A percentile compares a stretch with the other conserved stretches of the same genome.
phyloP scores from a whole-genome alignment of 345 rosid species.

The Hibiscus mutabilis region DNA sequence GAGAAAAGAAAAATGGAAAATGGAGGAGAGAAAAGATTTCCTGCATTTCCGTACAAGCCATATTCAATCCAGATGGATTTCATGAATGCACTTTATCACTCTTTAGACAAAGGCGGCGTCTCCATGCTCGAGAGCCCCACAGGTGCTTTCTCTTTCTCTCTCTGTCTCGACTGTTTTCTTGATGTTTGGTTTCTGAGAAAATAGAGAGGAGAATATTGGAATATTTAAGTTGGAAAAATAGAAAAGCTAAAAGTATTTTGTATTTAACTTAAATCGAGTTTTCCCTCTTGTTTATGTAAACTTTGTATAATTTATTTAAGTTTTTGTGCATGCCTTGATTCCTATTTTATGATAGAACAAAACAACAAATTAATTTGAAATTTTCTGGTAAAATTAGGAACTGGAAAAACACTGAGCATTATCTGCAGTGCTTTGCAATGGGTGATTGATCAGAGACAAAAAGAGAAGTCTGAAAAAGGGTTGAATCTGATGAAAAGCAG shows the following conservation, averaged over 20 bases:
- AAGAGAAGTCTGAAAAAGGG: constrained; percentile 19
- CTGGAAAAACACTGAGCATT: constrained; percentile 86
- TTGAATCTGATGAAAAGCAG: constrained; percentile 12
- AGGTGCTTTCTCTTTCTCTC: constrained; percentile 30
- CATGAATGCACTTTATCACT: constrained; percentile 77
- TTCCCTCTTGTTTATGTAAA: not conserved
- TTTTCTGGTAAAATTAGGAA: constrained; percentile 36
- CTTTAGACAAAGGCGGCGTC: constrained; percentile 73
- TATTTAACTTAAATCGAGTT: not conserved
- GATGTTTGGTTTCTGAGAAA: not conserved
- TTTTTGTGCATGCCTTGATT: not conserved
- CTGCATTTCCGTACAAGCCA: constrained; percentile 71
- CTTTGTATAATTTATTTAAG: not conserved
- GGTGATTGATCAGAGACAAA: constrained; percentile 57
- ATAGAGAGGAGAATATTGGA: not conserved
- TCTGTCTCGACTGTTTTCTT: not conserved
- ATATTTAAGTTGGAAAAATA: not conserved
- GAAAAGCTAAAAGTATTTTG: not conserved
- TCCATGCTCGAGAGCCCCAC: constrained; percentile 98
- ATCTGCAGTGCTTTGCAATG: constrained; percentile 83
- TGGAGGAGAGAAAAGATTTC: constrained; percentile 30
- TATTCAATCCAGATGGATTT: constrained; percentile 78
- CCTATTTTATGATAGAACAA: not conserved
- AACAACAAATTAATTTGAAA: not conserved
- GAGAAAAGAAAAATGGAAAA: constrained; percentile 22